Conservation (phyloP, 495 filamentous ascomycete species). For the Xylona heveae region DNA sequence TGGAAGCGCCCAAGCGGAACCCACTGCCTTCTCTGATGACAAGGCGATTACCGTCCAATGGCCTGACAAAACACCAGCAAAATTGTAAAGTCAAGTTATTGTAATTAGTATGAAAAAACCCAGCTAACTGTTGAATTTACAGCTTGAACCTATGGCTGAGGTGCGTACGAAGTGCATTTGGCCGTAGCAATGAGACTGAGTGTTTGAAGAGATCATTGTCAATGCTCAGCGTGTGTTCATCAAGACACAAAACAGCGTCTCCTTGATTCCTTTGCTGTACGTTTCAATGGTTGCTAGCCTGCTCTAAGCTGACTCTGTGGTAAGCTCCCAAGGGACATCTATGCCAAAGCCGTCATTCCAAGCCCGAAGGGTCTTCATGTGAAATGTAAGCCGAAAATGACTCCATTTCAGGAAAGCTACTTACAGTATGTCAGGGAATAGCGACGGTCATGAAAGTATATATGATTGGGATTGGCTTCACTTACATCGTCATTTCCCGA, state of each 20-base stretch:
- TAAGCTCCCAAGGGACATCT: constrained; percentile 34
- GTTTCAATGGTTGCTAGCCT: constrained; percentile 1
- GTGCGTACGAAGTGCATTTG: not conserved
- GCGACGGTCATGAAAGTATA: constrained; percentile 31
- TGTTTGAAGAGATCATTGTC: constrained; percentile 53
- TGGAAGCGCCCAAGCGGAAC: no score
- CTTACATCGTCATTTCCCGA: constrained; percentile 19
- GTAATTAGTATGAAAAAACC: not conserved
- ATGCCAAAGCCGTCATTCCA: constrained; percentile 13
- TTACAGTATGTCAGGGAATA: constrained; percentile 20
- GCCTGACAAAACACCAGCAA: constrained; percentile 14
- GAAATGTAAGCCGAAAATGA: constrained; percentile 19
- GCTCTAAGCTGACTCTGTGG: constrained; percentile 6
- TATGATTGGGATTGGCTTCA: constrained; percentile 31
- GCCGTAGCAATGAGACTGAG: not conserved
- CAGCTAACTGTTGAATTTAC: not conserved
- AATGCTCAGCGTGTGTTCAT: constrained; percentile 51
- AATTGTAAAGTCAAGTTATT: constrained; percentile 9
- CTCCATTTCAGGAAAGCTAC: not conserved
- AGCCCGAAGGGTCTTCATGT: constrained; percentile 17
- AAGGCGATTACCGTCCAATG: constrained; percentile 14
- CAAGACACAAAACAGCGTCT: constrained; percentile 56
- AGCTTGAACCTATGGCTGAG: constrained; percentile 17
- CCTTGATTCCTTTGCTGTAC: constrained; percentile 47
- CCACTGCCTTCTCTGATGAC: no score